Evolutionary conservation across 2,329 filamentous ascomycete genomes (phyloP), one percentile per base, ranked within the genome.

Genomic region (Plenodomus tracheiphilus): DNA sequence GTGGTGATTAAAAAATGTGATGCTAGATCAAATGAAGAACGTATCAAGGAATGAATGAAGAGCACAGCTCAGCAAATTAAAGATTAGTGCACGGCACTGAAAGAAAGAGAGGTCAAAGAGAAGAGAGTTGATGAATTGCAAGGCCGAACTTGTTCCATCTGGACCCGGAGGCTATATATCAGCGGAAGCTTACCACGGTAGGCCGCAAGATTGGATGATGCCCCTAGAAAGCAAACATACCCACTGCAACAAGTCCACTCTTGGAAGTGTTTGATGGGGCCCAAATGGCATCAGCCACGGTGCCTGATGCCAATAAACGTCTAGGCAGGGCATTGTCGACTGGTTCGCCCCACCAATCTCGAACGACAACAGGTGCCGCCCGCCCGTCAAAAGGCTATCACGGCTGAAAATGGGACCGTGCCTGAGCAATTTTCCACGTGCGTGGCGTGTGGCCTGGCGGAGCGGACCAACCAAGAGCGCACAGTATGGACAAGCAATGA

Each of bases 31-130:
- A 25, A 28, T 16, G 25, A 8, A 32, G 13, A 32, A 15, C 15
- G 9, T 32, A 11, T 32, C 4, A 58, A 49, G 18, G 47, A 62
- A 49, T 46, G 55, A 54, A 58, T 49, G 46, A 49, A 55, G 59
- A 61, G 59, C 59, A 48, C 58, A 56, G 54, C 59, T 62, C 58
- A 50, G 47, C 47, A 39, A 46, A 61, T 57, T 53, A 59, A 56
- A 46, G 46, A 56, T 41, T 57, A 58, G 56, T 58, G 61, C 58
- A 50, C 61, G 53, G 58, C 59, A 62, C 61, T 20, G 16, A 37
- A 37, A 4, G 35, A 37, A 37, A 18, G 16, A 11, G n/a, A 37
- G 16, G 16, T 18, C 16, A 18, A 9, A 5, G 35, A 9, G 35
- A 37, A 19, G 13, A 13, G 16, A 37, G 55, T 40, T 38, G 48